Percentiles rank a stretch among this genome's conserved stretches.
phyloP scores from a whole-genome alignment of 805 yeast genomes.

The Pichia manshurica region DNA sequence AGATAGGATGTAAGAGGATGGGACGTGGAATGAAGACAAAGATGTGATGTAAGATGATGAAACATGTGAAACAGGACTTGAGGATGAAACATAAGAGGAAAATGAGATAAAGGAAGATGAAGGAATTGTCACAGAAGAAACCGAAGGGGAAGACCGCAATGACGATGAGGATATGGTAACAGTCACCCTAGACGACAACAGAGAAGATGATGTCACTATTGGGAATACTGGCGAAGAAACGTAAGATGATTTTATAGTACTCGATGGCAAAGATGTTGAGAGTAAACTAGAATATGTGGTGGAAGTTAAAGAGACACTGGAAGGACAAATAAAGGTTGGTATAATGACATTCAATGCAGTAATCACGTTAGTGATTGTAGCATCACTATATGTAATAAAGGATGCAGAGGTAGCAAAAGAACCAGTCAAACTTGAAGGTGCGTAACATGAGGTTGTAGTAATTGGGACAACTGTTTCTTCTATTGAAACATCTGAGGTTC shows the following conservation, averaged over 20 bases:
- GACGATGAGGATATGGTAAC: background rate
- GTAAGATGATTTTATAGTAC: conserved; percentile 6
- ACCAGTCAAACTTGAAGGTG: conserved; percentile 6
- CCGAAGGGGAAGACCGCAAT: conserved; percentile 5
- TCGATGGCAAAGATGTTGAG: conserved; percentile 2
- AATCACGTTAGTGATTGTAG: background rate
- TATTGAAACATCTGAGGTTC: background rate
- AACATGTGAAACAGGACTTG: background rate
- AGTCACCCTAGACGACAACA: too few relatives aligned
- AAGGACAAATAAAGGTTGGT: conserved; percentile 1
- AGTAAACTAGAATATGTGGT: conserved; percentile 4
- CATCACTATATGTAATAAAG: background rate
- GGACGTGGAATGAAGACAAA: too few relatives aligned
- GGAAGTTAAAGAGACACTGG: background rate
- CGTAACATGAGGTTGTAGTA: conserved; percentile 11
- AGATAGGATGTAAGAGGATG: too few relatives aligned
- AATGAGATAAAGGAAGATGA: background rate
- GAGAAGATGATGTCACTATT: background rate
- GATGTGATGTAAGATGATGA: too few relatives aligned
- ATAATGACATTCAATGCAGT: background rate
- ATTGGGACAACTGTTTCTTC: background rate
- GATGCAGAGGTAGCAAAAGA: conserved; percentile 7
- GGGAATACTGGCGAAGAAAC: background rate
- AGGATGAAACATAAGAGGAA: background rate
- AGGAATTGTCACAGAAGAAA: conserved; percentile 4